Percentiles rank a stretch among this genome's conserved stretches.
These are phyloP conservation scores for Paragyromitra xinjiangensis DNA, from an alignment of 495 filamentous ascomycete species.

Conservation along the genomic window DNA sequence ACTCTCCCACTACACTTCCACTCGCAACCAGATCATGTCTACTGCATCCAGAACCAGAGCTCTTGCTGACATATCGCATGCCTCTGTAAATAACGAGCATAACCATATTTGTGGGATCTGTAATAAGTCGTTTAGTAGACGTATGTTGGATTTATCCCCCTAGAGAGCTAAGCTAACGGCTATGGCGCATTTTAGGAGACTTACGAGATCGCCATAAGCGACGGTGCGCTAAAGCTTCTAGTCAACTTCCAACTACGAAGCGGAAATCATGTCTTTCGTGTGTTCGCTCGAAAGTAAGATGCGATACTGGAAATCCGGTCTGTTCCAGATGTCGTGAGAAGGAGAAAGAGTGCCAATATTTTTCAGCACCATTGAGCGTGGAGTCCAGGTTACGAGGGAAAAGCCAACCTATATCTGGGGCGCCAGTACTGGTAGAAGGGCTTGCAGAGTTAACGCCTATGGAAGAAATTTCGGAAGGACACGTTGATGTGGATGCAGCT, in stretches of 20 bases:
- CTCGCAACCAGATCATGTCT: not conserved
- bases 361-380: not conserved
- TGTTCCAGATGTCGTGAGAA: not conserved
- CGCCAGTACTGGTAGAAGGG: not conserved
- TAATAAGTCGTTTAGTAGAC: conserved; percentile 14
- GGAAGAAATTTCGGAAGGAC: not conserved
- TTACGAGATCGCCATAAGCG: conserved; percentile 21
- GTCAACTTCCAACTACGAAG: not conserved
- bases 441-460: not conserved
- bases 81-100: not conserved
- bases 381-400: not conserved
- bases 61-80: not conserved
- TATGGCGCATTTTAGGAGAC: not conserved
- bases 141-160: not conserved
- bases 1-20: not conserved
- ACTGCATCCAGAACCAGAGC: not conserved
- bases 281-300: conserved; percentile 7
- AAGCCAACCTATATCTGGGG: not conserved
- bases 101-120: conserved; percentile 23
- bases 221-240: not conserved
- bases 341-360: conserved; percentile 8
- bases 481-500: not conserved
- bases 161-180: not conserved
- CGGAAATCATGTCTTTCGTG: conserved; percentile 16
- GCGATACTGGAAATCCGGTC: not conserved